Conservation (phyloP, 2,329 filamentous ascomycete genomes). For the Fusarium multiceps region DNA sequence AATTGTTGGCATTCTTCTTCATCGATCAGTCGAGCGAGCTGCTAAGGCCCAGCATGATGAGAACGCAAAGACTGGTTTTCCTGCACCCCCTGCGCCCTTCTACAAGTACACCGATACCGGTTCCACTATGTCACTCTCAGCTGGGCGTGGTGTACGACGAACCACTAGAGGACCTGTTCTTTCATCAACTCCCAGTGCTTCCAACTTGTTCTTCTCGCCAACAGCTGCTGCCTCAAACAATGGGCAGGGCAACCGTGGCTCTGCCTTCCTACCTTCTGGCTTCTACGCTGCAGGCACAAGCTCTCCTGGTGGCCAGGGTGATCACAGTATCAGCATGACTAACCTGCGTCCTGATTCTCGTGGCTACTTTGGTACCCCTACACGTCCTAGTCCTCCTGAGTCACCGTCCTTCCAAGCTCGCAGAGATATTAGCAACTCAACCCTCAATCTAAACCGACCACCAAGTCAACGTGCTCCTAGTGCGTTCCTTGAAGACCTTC, state of each 20-base stretch:
- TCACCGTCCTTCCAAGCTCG: constrained; percentile 68
- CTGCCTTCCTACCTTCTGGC: constrained; percentile 86
- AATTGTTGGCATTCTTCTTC: constrained; percentile 88
- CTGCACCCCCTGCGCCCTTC: constrained; percentile 66
- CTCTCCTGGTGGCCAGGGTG: constrained; percentile 59
- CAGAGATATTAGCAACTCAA: constrained; percentile 70
- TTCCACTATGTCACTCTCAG: constrained; percentile 63
- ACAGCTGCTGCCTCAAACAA: constrained; percentile 80
- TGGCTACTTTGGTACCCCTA: constrained; percentile 56
- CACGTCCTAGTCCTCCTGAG: constrained; percentile 69
- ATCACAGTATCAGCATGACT: constrained; percentile 68
- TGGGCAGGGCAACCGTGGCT: constrained; percentile 72
- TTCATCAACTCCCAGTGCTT: constrained; percentile 69
- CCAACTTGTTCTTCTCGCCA: constrained; percentile 93
- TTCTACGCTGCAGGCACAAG: constrained; percentile 83
- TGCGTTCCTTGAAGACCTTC: constrained; percentile 88
- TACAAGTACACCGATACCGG: constrained; percentile 73
- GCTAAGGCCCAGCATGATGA: constrained; percentile 77
- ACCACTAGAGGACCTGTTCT: constrained; percentile 64
- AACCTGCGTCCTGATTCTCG: constrained; percentile 70
- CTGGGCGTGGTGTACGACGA: constrained; percentile 63
- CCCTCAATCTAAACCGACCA: constrained; percentile 70
- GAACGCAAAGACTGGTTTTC: constrained; percentile 76
- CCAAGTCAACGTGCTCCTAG: constrained; percentile 82
- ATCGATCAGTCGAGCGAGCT: constrained; percentile 88